phyloP scores from a whole-genome alignment of 768 basidiomycete genomes.

The Suillus variegatus region DNA sequence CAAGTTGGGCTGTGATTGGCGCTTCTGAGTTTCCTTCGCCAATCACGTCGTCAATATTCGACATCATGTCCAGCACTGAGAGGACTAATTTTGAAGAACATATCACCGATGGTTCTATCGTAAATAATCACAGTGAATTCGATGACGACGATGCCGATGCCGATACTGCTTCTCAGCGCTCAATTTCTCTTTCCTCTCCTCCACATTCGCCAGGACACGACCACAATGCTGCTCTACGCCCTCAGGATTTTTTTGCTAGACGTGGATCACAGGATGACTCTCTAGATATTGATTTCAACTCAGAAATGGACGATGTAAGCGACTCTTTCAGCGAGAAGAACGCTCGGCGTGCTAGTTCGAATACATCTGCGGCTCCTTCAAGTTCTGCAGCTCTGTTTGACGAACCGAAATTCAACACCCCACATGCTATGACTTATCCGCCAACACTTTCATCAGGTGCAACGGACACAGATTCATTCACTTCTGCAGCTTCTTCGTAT shows the following conservation, averaged over 20 bases:
- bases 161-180: conserved; percentile 79
- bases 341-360: conserved; percentile 45
- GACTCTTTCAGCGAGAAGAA: conserved; percentile 41
- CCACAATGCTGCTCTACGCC: conserved; percentile 18
- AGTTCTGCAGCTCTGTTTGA: conserved; percentile 40
- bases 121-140: conserved; percentile 7
- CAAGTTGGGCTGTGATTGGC: neutral
- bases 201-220: conserved; percentile 52
- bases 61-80: conserved; percentile 4
- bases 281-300: conserved; percentile 54
- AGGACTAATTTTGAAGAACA: neutral
- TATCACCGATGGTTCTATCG: conserved; percentile 5
- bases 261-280: conserved; percentile 49
- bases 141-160: conserved; percentile 49
- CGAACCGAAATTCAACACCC: conserved; percentile 34
- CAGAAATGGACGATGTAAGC: conserved; percentile 55
- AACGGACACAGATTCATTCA: conserved; percentile 57
- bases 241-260: conserved; percentile 34
- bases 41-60: conserved; percentile 1
- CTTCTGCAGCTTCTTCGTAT: conserved; percentile 58
- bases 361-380: conserved; percentile 48
- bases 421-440: conserved; percentile 53
- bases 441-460: conserved; percentile 47
- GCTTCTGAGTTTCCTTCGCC: neutral
- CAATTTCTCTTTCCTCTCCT: conserved; percentile 73